Percentiles rank a stretch among this genome's conserved stretches.
phyloP scores from a whole-genome alignment of 306 rosid species.

The Quercus cerris region DNA sequence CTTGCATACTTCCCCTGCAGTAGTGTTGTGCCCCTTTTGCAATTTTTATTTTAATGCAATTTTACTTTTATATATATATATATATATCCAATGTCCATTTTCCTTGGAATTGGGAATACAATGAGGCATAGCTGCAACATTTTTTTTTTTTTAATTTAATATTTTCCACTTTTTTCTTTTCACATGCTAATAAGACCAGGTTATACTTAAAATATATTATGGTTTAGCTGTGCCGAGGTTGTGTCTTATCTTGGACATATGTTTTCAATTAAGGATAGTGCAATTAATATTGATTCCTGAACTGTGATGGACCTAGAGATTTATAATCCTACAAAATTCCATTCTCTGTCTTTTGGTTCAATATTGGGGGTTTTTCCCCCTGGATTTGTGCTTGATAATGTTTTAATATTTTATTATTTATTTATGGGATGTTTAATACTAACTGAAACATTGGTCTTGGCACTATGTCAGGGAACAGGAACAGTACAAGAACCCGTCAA shows the following conservation, averaged over 20 bases:
- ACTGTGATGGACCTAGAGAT: not conserved
- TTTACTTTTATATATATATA: too few relatives aligned
- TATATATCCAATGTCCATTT: too few relatives aligned
- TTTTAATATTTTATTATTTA: not conserved
- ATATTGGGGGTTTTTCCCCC: not conserved
- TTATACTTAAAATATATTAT: not conserved
- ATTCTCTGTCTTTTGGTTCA: not conserved
- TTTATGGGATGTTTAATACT: not conserved
- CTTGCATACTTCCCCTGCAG: too few relatives aligned
- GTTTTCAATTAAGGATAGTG: not conserved
- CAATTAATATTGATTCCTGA: not conserved
- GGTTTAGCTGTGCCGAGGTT: not conserved
- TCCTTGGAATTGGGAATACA: not conserved
- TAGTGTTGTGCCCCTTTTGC: not conserved
- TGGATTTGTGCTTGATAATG: constrained; percentile 1
- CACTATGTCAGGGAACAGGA: constrained; percentile 66
- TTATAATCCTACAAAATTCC: not conserved
- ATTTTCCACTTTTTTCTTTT: not conserved
- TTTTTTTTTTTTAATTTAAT: too few relatives aligned
- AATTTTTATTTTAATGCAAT: not conserved
- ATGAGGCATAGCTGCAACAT: not conserved
- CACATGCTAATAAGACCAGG: not conserved
- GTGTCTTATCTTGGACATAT: not conserved
- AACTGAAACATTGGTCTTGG: constrained; percentile 21
- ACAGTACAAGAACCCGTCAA: constrained; percentile 70